Conservation (phyloP, 2,329 filamentous ascomycete genomes). For the Colletotrichum cordylinicola region DNA sequence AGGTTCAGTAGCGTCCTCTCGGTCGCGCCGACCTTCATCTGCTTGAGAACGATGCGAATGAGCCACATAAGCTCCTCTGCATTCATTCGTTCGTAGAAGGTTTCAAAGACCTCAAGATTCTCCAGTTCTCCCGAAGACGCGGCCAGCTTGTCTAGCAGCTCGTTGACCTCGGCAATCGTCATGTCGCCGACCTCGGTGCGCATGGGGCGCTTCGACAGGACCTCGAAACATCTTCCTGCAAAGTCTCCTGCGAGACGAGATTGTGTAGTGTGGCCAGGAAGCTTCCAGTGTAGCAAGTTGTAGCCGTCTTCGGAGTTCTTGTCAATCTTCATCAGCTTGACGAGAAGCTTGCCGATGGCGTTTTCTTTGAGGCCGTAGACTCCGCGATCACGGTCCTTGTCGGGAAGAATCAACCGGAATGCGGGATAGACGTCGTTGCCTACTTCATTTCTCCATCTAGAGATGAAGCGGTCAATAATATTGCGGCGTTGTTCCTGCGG, state of each 20-base stretch:
- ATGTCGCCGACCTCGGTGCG: slow-evolving; percentile 75
- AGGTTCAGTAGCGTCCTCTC: slow-evolving; percentile 87
- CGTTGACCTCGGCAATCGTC: slow-evolving; percentile 90
- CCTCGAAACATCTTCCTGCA: slow-evolving; percentile 85
- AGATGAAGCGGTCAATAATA: slow-evolving; percentile 87
- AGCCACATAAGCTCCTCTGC: slow-evolving; percentile 93
- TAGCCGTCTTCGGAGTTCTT: slow-evolving; percentile 88
- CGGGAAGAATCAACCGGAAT: slow-evolving; percentile 87
- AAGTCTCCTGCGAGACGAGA: slow-evolving; percentile 85
- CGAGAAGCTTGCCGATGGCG: slow-evolving; percentile 86
- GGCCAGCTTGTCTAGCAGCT: slow-evolving; percentile 79
- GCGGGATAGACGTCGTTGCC: slow-evolving; percentile 94
- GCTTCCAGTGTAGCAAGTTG: slow-evolving; percentile 89
- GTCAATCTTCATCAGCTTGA: slow-evolving; percentile 91
- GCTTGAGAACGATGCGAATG: slow-evolving; percentile 88
- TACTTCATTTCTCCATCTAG: slow-evolving; percentile 85
- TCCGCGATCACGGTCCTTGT: slow-evolving; percentile 89
- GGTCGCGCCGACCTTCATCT: slow-evolving; percentile 76
- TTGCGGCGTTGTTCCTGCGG: slow-evolving; percentile 80
- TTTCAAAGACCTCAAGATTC: slow-evolving; percentile 79
- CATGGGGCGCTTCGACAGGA: slow-evolving; percentile 84
- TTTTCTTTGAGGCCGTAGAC: slow-evolving; percentile 97
- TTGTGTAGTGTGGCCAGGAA: slow-evolving; percentile 72
- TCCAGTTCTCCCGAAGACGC: slow-evolving; percentile 80
- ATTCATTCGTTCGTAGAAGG: slow-evolving; percentile 91